Evolutionary conservation across 768 basidiomycete genomes (phyloP).

Genomic region (Kwoniella sp.): DNA sequence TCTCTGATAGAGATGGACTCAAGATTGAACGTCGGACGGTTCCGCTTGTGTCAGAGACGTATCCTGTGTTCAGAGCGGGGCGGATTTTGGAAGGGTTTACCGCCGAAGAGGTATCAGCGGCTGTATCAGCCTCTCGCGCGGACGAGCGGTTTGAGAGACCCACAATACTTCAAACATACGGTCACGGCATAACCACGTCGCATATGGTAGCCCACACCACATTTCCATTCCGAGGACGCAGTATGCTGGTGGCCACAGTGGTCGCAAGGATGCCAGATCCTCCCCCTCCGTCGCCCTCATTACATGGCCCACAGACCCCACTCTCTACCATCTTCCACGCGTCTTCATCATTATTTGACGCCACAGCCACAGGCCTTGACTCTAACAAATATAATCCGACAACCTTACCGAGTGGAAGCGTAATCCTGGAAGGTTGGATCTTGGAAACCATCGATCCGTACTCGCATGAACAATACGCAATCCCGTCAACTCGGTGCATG

Average conservation of each 20-base stretch:
- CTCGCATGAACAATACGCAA: constrained; percentile 84
- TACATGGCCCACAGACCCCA: constrained; percentile 43
- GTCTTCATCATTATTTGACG: constrained; percentile 60
- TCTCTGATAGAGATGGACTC: constrained; percentile 68
- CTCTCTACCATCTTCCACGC: constrained; percentile 72
- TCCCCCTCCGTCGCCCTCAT: constrained; percentile 44
- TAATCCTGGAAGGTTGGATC: constrained; percentile 90
- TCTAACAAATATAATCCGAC: constrained; percentile 72
- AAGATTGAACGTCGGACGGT: constrained; percentile 70
- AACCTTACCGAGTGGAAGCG: constrained; percentile 67
- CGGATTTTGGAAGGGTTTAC: constrained; percentile 90
- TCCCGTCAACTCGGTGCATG: constrained; percentile 86
- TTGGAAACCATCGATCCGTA: constrained; percentile 95
- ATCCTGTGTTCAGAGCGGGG: constrained; percentile 80
- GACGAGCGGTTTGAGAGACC: constrained; percentile 71
- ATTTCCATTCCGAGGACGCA: constrained; percentile 86
- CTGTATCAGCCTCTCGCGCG: constrained; percentile 65
- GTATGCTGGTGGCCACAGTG: constrained; percentile 75
- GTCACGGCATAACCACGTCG: constrained; percentile 65
- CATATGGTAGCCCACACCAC: constrained; percentile 71
- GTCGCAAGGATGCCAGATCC: constrained; percentile 55
- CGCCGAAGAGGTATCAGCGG: constrained; percentile 79
- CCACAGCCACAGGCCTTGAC: constrained; percentile 60
- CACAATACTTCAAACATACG: constrained; percentile 68
- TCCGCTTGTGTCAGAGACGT: constrained; percentile 68